These are phyloP conservation scores for Chlamydomonas sp. DNA, from an alignment of 139 green algal species.

Conservation along the genomic window DNA sequence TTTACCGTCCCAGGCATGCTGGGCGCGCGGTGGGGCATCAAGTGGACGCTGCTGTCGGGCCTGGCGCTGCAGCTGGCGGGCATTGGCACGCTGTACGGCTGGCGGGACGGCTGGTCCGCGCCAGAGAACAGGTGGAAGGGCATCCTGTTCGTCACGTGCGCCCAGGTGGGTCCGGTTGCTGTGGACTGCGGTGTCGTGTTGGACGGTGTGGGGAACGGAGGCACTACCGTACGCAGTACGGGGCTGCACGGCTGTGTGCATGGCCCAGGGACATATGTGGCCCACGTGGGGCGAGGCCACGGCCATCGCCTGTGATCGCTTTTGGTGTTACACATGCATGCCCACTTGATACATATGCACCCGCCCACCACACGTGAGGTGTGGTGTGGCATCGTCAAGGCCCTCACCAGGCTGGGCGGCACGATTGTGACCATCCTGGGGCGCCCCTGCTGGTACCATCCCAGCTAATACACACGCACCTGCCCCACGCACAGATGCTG, in stretches of 20 bases:
- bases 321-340: too few relatives aligned
- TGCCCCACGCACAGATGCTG: slow-evolving; percentile 64
- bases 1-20: slow-evolving; percentile 31
- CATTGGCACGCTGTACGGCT: slow-evolving; percentile 81
- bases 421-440: too few relatives aligned
- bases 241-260: too few relatives aligned
- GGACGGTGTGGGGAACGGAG: neutral
- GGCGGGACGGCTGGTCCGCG: slow-evolving; percentile 66
- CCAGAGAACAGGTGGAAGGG: slow-evolving; percentile 49
- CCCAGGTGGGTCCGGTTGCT: slow-evolving; percentile 31
- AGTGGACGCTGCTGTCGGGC: slow-evolving; percentile 75
- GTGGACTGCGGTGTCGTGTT: neutral
- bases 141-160: slow-evolving; percentile 79
- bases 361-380: too few relatives aligned
- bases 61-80: slow-evolving; percentile 71
- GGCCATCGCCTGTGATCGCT: too few relatives aligned
- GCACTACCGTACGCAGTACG: too few relatives aligned
- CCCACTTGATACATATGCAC: too few relatives aligned
- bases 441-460: too few relatives aligned
- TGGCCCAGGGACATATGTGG: neutral
- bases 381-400: too few relatives aligned
- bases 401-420: too few relatives aligned
- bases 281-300: too few relatives aligned
- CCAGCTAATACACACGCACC: too few relatives aligned
- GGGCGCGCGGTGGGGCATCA: slow-evolving; percentile 83